Evolutionary conservation across 306 rosid genomes (phyloP), one percentile per base, ranked within the genome.

Genomic region (Rosa rugosa): DNA sequence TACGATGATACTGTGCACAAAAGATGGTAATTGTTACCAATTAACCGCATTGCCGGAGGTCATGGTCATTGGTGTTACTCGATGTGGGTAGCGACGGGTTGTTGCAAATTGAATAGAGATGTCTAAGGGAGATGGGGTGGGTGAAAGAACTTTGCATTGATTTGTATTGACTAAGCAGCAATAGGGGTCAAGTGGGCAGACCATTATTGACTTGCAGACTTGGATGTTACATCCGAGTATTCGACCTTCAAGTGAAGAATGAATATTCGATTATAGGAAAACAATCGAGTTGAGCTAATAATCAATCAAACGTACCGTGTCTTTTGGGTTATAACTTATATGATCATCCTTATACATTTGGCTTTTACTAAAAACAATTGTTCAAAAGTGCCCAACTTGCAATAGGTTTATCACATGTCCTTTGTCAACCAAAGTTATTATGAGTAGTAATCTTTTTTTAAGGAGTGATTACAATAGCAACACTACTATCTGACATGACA

Each of bases 371-470:
- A 56, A 56, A 56, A 57, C 64, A 7, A n/a, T 5, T 51, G 64
- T 2, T 57, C 66, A 60, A 25, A 25, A 17, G 45, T 57, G 14
- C 31, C 50, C 49, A 44, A 69, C 36, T 59, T 59, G 65, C 36
- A 44, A 16, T 49, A 69, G 14, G 3, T 46, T 23, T 23, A 23
- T 44, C 10, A 22, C 20, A 70, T 45, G 36, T 69, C 27, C 20
- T 69, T 41, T 69, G 73, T 69, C 36, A 69, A 69, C 73, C 16
- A 5, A 42, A 69, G 36, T 12, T 69, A 25, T n/a, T 42, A n/a
- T 2, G 18, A 53, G 22, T 23, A 57, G 10, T 4, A 1, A 14
- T 13, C 17, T 14, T 13, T 22, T 57, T 57, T 57, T 17, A 53
- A 53, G 9, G 59, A 57, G 5, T 57, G 31, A 57, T 22, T 22